Evolutionary conservation across 179 eudicot genomes (phyloP).

Genomic region (Patellifolia procumbens): DNA sequence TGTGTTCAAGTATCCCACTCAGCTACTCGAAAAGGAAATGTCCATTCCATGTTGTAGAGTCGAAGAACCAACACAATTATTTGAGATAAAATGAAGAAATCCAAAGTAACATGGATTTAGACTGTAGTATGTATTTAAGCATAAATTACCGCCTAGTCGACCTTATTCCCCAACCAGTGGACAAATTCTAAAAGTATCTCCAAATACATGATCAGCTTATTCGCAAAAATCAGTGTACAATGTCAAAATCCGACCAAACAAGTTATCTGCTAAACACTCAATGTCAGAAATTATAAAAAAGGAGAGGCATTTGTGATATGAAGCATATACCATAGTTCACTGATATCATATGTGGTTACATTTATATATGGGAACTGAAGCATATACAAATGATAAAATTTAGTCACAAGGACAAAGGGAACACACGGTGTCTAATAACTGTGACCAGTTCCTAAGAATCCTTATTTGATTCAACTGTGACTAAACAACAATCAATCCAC

Average conservation of each 20-base stretch:
- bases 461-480: slow-evolving; percentile 17
- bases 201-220: too few relatives aligned
- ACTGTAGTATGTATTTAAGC: too few relatives aligned
- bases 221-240: too few relatives aligned
- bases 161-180: too few relatives aligned
- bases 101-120: too few relatives aligned
- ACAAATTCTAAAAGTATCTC: too few relatives aligned
- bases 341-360: slow-evolving; percentile 6
- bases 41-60: too few relatives aligned
- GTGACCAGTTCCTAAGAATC: slow-evolving; percentile 23
- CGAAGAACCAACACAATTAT: too few relatives aligned
- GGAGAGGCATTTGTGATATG: not conserved
- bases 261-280: not conserved
- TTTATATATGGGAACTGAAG: slow-evolving; percentile 10
- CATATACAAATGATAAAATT: slow-evolving; percentile 26
- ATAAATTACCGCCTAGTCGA: too few relatives aligned
- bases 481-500: not conserved
- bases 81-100: too few relatives aligned
- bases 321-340: not conserved
- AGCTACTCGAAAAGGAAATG: too few relatives aligned
- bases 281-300: not conserved
- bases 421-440: slow-evolving; percentile 18
- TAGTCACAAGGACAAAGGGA: not conserved
- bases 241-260: slow-evolving; percentile 1
- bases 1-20: too few relatives aligned